Conservation (phyloP, 2,329 filamentous ascomycete species). For the Alternaria burnsii region DNA sequence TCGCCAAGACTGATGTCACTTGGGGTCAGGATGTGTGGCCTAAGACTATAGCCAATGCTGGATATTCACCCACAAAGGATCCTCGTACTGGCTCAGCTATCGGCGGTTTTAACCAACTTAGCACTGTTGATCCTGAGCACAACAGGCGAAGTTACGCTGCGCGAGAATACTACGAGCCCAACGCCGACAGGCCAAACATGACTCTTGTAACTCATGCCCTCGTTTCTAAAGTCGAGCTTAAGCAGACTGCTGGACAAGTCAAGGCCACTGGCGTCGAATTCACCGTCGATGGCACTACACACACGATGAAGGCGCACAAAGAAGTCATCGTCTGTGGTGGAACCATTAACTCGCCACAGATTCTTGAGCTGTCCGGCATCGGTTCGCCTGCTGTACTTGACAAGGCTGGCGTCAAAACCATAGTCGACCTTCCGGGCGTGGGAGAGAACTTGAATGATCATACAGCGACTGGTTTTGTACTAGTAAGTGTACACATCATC, state of each 20-base stretch:
- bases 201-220: slow-evolving; percentile 58
- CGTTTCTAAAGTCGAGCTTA: slow-evolving; percentile 58
- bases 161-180: slow-evolving; percentile 49
- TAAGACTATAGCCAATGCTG: slow-evolving; percentile 35
- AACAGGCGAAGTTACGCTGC: slow-evolving; percentile 48
- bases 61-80: slow-evolving; percentile 35
- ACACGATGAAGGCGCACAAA: slow-evolving; percentile 36
- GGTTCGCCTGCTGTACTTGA: slow-evolving; percentile 36
- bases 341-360: slow-evolving; percentile 39
- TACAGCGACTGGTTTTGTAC: slow-evolving; percentile 26
- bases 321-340: slow-evolving; percentile 45
- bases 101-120: slow-evolving; percentile 45
- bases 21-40: slow-evolving; percentile 41
- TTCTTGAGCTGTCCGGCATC: slow-evolving; percentile 46
- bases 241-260: slow-evolving; percentile 54
- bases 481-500: slow-evolving; percentile 19
- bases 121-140: slow-evolving; percentile 36
- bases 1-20: slow-evolving; percentile 31
- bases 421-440: slow-evolving; percentile 42
- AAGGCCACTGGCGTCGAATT: slow-evolving; percentile 50
- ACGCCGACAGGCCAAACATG: slow-evolving; percentile 54
- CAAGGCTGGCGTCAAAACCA: slow-evolving; percentile 36
- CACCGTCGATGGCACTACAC: slow-evolving; percentile 45
- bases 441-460: slow-evolving; percentile 52
- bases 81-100: slow-evolving; percentile 38